Evolutionary conservation across 441 rosid genomes (phyloP), one percentile per base, ranked within the genome.

Genomic region (Bocquillonia castaneifolia): DNA sequence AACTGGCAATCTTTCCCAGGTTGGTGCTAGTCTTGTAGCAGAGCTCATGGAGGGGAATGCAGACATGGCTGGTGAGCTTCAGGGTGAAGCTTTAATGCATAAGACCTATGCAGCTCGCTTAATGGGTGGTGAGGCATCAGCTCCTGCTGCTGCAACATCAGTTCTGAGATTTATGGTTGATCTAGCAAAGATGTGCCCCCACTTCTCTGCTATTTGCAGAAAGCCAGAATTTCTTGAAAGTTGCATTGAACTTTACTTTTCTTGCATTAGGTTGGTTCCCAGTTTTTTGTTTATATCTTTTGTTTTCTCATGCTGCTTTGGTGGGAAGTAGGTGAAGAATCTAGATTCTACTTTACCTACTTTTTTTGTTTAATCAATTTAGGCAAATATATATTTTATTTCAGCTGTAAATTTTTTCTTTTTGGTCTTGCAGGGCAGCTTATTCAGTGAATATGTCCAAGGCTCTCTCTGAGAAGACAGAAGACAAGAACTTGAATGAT

Each of bases 11-110:
- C 88, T 96, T 78, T 89, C 98, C 73, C 96, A 86, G 81, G 80
- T 88, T 72, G 86, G 95, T 80, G 89, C 90, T 59, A 86, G 93
- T 78, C 90, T 96, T 77, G 89, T 87, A 64, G 93, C 97, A 76
- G 97, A 96, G 79, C 96, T 96, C 75, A 88, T 93, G 64, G 98
- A 93, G 77, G 98, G 93, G 68, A 81, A 87, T 78, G 82, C 84
- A 58, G 98, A 96, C 81, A 89, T 84, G 91, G 87, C 90, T 51
- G 99, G 96, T 74, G 98, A 91, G 81, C 97, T 96, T 80, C 99
- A 93, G 82, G 99, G 98, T 80, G 99, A 96, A 83, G 99, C 99
- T 79, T 83, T 93, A 77, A 96, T 96, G 99, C 99, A 96, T 75
- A 96, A 96, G 86, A 96, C 99, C 13, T 96, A 96, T 75, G 99